phyloP scores from a whole-genome alignment of 1,284 basidiomycete species.

The Ceratobasidium sp. region DNA sequence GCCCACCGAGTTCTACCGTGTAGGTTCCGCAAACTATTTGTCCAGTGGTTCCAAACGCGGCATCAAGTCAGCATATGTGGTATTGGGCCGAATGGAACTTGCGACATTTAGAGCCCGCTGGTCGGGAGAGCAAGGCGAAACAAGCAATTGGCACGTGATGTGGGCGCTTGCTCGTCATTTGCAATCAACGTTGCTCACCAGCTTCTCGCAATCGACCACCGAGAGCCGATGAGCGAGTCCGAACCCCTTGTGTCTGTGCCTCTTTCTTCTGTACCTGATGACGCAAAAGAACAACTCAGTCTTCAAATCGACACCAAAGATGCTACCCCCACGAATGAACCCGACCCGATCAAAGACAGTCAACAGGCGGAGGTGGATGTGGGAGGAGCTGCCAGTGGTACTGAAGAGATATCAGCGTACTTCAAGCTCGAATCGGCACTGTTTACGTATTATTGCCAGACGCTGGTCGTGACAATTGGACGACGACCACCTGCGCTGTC shows the following conservation, averaged over 20 bases:
- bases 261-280: constrained; percentile 2
- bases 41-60: too few species aligned
- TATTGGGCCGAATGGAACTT: too few species aligned
- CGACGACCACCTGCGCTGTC: constrained; percentile 52
- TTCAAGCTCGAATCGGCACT: constrained; percentile 92
- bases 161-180: constrained; percentile 7
- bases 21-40: too few species aligned
- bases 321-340: not conserved
- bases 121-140: too few species aligned
- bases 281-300: not conserved
- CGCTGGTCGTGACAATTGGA: constrained; percentile 72
- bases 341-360: not conserved
- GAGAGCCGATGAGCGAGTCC: constrained; percentile 29
- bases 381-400: not conserved
- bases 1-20: too few species aligned
- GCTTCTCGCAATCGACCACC: not conserved
- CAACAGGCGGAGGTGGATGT: not conserved
- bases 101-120: too few species aligned
- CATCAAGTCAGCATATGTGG: too few species aligned
- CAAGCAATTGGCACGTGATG: too few species aligned
- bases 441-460: constrained; percentile 88
- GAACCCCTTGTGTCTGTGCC: not conserved
- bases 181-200: not conserved
- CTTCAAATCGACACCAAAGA: not conserved
- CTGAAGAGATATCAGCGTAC: constrained; percentile 78